These are phyloP conservation scores for Leccinum boreale DNA, from an alignment of 768 basidiomycete species.

Conservation along the genomic window DNA sequence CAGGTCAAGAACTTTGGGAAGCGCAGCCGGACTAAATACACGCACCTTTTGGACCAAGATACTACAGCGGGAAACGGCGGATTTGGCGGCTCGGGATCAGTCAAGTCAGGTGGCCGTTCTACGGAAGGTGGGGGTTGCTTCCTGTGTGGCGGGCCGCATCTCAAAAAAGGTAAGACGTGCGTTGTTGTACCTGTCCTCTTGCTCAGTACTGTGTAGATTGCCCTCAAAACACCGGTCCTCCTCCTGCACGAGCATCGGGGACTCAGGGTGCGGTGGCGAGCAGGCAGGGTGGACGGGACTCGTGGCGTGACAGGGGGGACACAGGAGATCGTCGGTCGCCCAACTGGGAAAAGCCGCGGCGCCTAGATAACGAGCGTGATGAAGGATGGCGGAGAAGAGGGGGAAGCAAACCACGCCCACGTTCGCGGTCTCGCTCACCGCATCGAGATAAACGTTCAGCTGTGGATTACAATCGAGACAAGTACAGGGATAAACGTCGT, in stretches of 20 bases:
- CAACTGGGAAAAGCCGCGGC: constrained; percentile 22
- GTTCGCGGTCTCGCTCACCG: constrained; percentile 35
- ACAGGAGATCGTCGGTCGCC: constrained; percentile 23
- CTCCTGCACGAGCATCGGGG: constrained; percentile 31
- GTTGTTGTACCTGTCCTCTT: not conserved
- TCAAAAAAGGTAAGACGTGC: constrained; percentile 70
- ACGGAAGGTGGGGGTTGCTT: constrained; percentile 77
- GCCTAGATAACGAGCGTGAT: constrained; percentile 22
- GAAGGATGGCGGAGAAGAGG: constrained; percentile 18
- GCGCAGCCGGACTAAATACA: constrained; percentile 91
- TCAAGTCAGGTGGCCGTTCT: constrained; percentile 54
- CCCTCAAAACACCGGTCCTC: constrained; percentile 47
- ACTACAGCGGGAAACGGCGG: constrained; percentile 66
- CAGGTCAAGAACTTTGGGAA: constrained; percentile 95
- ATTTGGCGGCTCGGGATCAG: constrained; percentile 57
- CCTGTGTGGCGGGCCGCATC: constrained; percentile 89
- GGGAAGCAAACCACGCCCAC: constrained; percentile 20
- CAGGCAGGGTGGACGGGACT: constrained; percentile 32
- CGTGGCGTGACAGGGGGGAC: constrained; percentile 37
- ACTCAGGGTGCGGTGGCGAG: constrained; percentile 33
- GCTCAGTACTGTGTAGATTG: constrained; percentile 38
- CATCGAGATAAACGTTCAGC: constrained; percentile 22
- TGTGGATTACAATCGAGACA: constrained; percentile 33
- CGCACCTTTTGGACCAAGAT: constrained; percentile 93
- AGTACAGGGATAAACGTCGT: constrained; percentile 50